A percentile compares a stretch with the other conserved stretches of the same genome.
These are phyloP conservation scores for Rhodotorula diobovata DNA, from an alignment of 768 basidiomycete genomes.

Conservation along the genomic window DNA sequence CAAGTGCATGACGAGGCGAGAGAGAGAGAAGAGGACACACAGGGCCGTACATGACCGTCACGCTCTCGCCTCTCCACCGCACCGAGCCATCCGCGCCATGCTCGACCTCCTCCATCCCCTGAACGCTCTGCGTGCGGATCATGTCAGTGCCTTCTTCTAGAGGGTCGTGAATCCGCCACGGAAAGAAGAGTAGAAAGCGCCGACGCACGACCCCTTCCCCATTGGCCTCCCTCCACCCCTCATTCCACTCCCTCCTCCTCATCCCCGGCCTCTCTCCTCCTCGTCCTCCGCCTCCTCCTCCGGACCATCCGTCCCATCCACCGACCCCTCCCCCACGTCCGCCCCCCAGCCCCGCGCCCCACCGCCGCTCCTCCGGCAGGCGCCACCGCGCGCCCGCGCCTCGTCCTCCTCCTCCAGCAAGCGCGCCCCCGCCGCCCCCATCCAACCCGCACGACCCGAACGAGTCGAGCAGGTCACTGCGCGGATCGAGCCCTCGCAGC, in stretches of 20 bases:
- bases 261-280: background rate
- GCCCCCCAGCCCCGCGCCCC: background rate
- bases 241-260: background rate
- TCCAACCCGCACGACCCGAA: background rate
- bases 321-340: no score
- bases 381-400: background rate
- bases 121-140: background rate
- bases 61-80: background rate
- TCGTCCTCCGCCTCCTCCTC: background rate
- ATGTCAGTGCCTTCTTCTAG: background rate
- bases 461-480: background rate
- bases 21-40: background rate
- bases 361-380: no score
- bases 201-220: background rate
- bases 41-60: background rate
- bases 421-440: background rate
- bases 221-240: background rate
- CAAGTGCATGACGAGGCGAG: no score
- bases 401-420: background rate
- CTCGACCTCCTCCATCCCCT: background rate
- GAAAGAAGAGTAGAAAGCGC: no score
- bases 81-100: background rate
- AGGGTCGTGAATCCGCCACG: background rate
- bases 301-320: background rate
- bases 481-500: background rate